Evolutionary conservation across 2,329 filamentous ascomycete species (phyloP), one percentile per base, ranked within the genome.

Genomic region (Microsporum ferrugineum): DNA sequence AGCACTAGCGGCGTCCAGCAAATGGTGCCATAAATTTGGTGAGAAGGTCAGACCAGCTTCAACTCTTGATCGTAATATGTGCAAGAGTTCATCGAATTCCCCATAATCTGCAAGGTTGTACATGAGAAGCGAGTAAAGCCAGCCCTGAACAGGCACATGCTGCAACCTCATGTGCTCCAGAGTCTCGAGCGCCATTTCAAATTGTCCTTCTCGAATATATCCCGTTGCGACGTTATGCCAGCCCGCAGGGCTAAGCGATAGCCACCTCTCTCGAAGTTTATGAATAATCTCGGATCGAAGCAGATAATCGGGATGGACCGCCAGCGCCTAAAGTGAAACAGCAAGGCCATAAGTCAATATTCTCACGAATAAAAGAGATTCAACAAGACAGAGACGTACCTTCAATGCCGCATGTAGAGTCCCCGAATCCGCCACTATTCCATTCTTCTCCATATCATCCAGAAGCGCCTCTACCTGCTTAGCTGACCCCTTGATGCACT

Each of bases 261-360:
- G 80, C 88, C 90, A 95, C 64, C 84, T 80, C 61, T 84, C 79
- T 68, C 84, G 83, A 55, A 79, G 68, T 61, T 86, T 85, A 60
- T 83, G 76, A 43, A 96, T 76, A 2, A 96, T 80, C 39, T 86
- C 80, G 59, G 83, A 81, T 39, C 91, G 85, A 29, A 94, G 76
- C 4, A 90, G 66, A 67, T 95, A 92, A 72, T 97, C 88, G 0
- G 92, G 89, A 71, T 97, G 94, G 6, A 94, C 83, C 0, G 88
- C 84, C 29, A 96, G 78, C 3, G 83, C 86, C 79, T 88, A 65
- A 45, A 63, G 23, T 41, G 33, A 43, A 5, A 58, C 5, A 17
- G 10, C 12, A 5, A 8, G 17, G 6, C 36, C 29, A 36, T 56
- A 56, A 56, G 58, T 38, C 4, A 45, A 27, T 31, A 31, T 36